These are phyloP conservation scores for Paecilomyces fulvus DNA, from an alignment of 2,329 filamentous ascomycete genomes.

Conservation along the genomic window DNA sequence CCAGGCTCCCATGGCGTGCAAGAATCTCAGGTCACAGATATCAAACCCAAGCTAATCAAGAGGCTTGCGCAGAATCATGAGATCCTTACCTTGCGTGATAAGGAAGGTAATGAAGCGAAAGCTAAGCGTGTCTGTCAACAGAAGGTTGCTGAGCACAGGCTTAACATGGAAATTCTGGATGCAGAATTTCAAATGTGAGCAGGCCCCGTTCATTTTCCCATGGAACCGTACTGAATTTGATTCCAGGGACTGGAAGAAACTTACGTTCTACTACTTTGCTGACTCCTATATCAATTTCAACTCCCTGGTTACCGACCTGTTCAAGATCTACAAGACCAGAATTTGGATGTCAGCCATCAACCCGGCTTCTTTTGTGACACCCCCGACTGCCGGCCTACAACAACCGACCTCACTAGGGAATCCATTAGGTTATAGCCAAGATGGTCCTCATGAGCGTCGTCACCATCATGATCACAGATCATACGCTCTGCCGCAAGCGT, in stretches of 20 bases:
- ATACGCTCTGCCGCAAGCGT: constrained; percentile 14
- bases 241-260: constrained; percentile 89
- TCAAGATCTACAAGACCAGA: constrained; percentile 98
- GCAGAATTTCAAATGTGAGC: constrained; percentile 97
- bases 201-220: neutral
- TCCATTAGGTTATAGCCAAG: constrained; percentile 49
- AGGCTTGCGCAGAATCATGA: constrained; percentile 87
- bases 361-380: constrained; percentile 84
- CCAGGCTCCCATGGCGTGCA: constrained; percentile 65
- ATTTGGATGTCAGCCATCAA: constrained; percentile 99
- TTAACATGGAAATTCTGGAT: constrained; percentile 98
- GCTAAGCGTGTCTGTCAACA: constrained; percentile 94
- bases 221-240: constrained; percentile 7
- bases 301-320: constrained; percentile 88
- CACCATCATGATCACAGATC: constrained; percentile 29
- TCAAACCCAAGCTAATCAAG: constrained; percentile 96
- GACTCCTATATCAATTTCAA: constrained; percentile 99
- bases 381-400: constrained; percentile 58
- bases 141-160: constrained; percentile 86
- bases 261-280: constrained; percentile 98
- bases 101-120: constrained; percentile 95
- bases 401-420: constrained; percentile 60
- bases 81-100: constrained; percentile 79
- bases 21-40: constrained; percentile 62
- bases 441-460: constrained; percentile 30